Evolutionary conservation across 2,329 filamentous ascomycete species (phyloP).

Genomic region (Elsinoe australis): DNA sequence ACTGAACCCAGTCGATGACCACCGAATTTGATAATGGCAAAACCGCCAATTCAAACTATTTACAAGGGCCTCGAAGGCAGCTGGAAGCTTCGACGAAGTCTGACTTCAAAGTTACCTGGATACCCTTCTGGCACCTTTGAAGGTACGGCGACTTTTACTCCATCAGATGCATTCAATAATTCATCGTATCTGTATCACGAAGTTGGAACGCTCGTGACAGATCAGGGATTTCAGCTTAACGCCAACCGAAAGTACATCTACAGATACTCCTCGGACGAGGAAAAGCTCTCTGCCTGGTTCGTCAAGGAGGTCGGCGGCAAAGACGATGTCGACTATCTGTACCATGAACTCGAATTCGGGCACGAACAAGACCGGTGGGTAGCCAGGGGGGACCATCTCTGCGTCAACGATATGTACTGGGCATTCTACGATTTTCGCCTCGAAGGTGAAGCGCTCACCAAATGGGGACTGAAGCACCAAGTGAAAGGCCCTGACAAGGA

Average conservation of each 20-base stretch:
- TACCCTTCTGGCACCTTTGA: conserved; percentile 32
- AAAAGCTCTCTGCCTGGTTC: conserved; percentile 67
- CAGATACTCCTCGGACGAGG: conserved; percentile 57
- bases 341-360: conserved; percentile 63
- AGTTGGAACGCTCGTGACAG: conserved; percentile 30
- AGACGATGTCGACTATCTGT: conserved; percentile 59
- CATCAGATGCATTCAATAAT: conserved; percentile 23
- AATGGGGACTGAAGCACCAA: conserved; percentile 33
- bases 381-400: conserved; percentile 61
- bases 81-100: conserved; percentile 29
- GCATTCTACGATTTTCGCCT: conserved; percentile 59
- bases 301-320: conserved; percentile 46
- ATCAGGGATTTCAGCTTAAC: conserved; percentile 42
- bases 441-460: conserved; percentile 22
- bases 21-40: neutral
- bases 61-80: conserved; percentile 30
- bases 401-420: conserved; percentile 63
- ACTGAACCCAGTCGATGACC: neutral
- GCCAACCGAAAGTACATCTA: conserved; percentile 65
- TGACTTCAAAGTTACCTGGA: conserved; percentile 29
- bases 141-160: conserved; percentile 30
- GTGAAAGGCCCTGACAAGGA: conserved; percentile 34
- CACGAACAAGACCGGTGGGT: conserved; percentile 41
- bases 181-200: conserved; percentile 31
- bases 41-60: conserved; percentile 23